Evolutionary conservation across 2,329 filamentous ascomycete genomes (phyloP), one percentile per base, ranked within the genome.

Genomic region (Didymellaceae sp.): DNA sequence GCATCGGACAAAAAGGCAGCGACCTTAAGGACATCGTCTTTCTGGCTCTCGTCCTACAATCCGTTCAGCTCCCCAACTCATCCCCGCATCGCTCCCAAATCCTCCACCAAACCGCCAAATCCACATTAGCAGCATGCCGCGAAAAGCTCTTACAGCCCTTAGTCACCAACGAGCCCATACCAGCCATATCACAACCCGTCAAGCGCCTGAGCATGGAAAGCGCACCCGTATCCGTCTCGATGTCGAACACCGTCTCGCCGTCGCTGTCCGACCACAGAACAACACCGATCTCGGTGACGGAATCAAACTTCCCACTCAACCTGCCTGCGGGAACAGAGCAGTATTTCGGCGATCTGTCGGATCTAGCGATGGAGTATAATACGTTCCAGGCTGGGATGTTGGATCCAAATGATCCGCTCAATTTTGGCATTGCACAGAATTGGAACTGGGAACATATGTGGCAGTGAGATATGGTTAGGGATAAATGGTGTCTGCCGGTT

Each of bases 11-110:
- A 7, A 56, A 55, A 28, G 54, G 53, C 3, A 57, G 58, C 37
- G 61, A 63, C 26, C 16, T 63, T 8, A 64, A 63, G 31, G 61
- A 63, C 11, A 54, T 64, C 25, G 51, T 64, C 1, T 57, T 64
- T 18, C 49, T 64, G 1, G 45, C 58, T 3, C 25, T 64, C 22
- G 58, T 57, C 2, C 54, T 64, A 4, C 52, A 50, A 21, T 59
- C 57, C 2, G 56, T 58, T 7, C 61, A 59, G n/a, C 22, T 47
- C 3, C 9, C 47, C 2, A 42, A 43, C 18, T 14, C 33, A 11
- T 32, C 31, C n/a, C 20, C 21, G 14, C 40, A 48, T 3, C 48
- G 43, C n/a, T 10, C 31, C 0, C 34, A 54, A 1, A 21, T 33
- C 2, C 22, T 62, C 8, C 44, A 53, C 20, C 11, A 54, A 14